Conservation (phyloP, 768 basidiomycete species). For the Agaricus subrufescens region DNA sequence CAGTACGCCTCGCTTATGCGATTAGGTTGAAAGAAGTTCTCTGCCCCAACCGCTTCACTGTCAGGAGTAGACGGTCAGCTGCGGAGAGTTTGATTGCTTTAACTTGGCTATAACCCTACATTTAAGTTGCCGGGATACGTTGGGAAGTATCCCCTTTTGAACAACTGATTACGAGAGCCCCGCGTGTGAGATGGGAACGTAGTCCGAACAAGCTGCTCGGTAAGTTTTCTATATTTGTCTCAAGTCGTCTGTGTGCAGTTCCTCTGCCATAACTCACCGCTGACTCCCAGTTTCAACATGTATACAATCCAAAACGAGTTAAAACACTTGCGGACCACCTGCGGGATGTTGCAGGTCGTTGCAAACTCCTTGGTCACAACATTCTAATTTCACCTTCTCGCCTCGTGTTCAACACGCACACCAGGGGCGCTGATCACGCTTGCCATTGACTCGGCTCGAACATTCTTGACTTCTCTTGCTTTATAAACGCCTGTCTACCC, state of each 20-base stretch:
- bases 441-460: conserved; percentile 14
- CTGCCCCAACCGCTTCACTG: too few relatives aligned
- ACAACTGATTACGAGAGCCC: conserved; percentile 2
- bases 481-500: conserved; percentile 10
- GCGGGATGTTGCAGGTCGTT: conserved; percentile 37
- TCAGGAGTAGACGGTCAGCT: too few relatives aligned
- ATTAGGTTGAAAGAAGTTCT: too few relatives aligned
- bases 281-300: too few relatives aligned
- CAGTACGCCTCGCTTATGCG: not conserved
- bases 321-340: conserved; percentile 30
- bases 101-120: conserved; percentile 4
- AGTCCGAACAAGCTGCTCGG: conserved; percentile 5
- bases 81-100: not conserved
- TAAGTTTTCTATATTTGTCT: not conserved
- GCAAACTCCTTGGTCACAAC: conserved; percentile 16
- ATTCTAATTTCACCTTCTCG: conserved; percentile 39
- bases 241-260: not conserved
- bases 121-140: conserved; percentile 6
- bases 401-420: conserved; percentile 80
- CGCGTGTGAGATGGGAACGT: conserved; percentile 4
- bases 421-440: conserved; percentile 39
- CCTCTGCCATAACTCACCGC: not conserved
- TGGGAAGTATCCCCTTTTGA: conserved; percentile 3
- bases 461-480: conserved; percentile 12
- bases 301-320: not conserved